These are phyloP conservation scores for Camellia oleifera DNA, from an alignment of 179 eudicot species.

Conservation along the genomic window DNA sequence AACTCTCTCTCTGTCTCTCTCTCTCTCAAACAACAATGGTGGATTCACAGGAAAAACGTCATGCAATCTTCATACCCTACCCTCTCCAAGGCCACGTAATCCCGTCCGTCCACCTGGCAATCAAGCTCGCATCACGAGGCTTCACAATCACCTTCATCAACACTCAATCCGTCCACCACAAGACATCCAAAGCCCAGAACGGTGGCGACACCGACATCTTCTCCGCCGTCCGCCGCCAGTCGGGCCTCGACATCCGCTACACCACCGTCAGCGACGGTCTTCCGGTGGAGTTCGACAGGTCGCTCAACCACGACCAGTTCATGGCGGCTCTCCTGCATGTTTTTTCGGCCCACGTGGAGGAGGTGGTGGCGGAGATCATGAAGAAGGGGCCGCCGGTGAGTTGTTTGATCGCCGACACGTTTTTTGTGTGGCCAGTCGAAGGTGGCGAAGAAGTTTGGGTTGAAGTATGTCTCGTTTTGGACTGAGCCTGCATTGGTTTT, in stretches of 20 bases:
- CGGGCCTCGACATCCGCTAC: constrained; percentile 38
- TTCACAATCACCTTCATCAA: constrained; percentile 42
- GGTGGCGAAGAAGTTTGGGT: constrained; percentile 28
- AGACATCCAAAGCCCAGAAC: constrained; percentile 24
- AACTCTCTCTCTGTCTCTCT: background rate
- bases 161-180: constrained; percentile 35
- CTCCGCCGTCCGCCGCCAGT: constrained; percentile 4
- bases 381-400: constrained; percentile 10
- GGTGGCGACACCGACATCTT: constrained; percentile 25
- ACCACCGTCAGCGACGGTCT: constrained; percentile 34
- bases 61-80: constrained; percentile 34
- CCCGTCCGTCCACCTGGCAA: constrained; percentile 46
- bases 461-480: constrained; percentile 31
- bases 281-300: constrained; percentile 25
- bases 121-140: constrained; percentile 39
- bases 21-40: constrained; percentile 12
- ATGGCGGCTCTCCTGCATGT: constrained; percentile 30
- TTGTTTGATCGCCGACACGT: constrained; percentile 34
- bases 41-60: constrained; percentile 21
- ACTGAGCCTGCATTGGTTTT: constrained; percentile 37
- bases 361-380: constrained; percentile 18
- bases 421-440: constrained; percentile 30
- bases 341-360: constrained; percentile 45
- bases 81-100: constrained; percentile 45
- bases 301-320: constrained; percentile 26